Base-by-base conservation (phyloP, 331 rosid species). In the Ulmus americana region DNA sequence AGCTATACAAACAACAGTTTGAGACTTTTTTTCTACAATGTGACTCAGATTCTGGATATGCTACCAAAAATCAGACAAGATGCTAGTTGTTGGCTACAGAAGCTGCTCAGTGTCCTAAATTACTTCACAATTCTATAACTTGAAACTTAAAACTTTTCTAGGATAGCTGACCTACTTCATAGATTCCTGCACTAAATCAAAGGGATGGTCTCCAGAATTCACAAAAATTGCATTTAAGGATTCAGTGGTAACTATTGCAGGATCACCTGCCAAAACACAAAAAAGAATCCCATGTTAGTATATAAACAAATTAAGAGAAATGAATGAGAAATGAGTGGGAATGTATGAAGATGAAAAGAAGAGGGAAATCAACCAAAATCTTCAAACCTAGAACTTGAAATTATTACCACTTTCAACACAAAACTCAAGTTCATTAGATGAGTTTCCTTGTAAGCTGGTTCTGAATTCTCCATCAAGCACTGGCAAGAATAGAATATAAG, bases 141-240 rank as follows among this genome's bases (percentile, higher is more conserved):
- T 35, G n/a, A 76, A 76, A 39, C 40, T 51, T n/a, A 41, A 47
- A 47, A 14, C 35, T 42, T 47, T 28, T 10, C 65, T 55, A 20
- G 16, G 69, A 62, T 56, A 56, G 77, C 60, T 62, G 48, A 72
- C 78, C 71, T 67, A 77, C 81, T 72, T 77, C 71, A 77, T 77
- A 48, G 81, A 77, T 57, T 77, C 81, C 59, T 57, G 53, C 64
- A 77, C 43, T 52, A 77, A 64, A 63, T 77, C 71, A 39, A 72
- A 77, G 13, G 81, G 81, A 46, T 77, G 77, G 67, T 68, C 63
- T 44, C 81, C 81, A 45, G 57, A 77, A 67, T 77, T 77, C 77
- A 77, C 78, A 68, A 72, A 77, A 77, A 77, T 74, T 57, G 81
- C 81, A 67, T 58, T 71, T 10, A 64, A 64, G 43, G 81, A 77